Percentiles rank a stretch among this genome's conserved stretches.
phyloP scores from a whole-genome alignment of 306 rosid genomes.

The Biancaea sappan region DNA sequence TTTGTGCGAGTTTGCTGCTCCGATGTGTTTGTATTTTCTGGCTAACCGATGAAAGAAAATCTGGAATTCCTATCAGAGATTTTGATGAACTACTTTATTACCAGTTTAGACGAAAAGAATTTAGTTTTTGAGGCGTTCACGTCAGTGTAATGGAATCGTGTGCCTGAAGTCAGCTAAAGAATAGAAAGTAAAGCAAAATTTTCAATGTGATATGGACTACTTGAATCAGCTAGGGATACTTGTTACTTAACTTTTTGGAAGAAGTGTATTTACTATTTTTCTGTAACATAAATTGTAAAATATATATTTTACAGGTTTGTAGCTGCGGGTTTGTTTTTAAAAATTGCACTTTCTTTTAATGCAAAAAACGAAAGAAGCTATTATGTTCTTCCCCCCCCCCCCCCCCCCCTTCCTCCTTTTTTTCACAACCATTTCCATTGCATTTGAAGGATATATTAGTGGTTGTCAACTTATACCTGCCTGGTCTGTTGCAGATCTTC shows the following conservation, averaged over 20 bases:
- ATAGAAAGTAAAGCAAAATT: background rate
- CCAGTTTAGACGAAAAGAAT: background rate
- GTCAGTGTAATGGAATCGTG: background rate
- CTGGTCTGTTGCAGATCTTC: slow-evolving; percentile 42
- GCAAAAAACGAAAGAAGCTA: background rate
- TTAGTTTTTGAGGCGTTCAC: slow-evolving; percentile 7
- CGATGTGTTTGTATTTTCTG: slow-evolving; percentile 16
- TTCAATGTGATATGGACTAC: background rate
- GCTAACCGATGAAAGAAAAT: slow-evolving; percentile 1
- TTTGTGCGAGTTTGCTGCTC: background rate
- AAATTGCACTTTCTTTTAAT: slow-evolving; percentile 9
- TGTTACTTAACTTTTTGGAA: background rate
- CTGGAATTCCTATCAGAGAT: slow-evolving; percentile 4
- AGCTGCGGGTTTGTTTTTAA: background rate
- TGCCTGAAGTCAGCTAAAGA: background rate
- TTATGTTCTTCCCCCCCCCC: too few species aligned
- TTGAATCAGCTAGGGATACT: background rate
- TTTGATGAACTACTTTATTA: background rate
- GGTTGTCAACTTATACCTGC: slow-evolving; percentile 14
- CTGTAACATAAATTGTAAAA: background rate
- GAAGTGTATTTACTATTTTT: background rate
- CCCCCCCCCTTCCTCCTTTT: too few species aligned
- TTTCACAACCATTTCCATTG: background rate
- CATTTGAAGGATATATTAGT: slow-evolving; percentile 22
- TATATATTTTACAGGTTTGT: background rate